Evolutionary conservation across 176 grass and related monocot genomes (phyloP), one percentile per base, ranked within the genome.

Genomic region (Lolium rigidum): DNA sequence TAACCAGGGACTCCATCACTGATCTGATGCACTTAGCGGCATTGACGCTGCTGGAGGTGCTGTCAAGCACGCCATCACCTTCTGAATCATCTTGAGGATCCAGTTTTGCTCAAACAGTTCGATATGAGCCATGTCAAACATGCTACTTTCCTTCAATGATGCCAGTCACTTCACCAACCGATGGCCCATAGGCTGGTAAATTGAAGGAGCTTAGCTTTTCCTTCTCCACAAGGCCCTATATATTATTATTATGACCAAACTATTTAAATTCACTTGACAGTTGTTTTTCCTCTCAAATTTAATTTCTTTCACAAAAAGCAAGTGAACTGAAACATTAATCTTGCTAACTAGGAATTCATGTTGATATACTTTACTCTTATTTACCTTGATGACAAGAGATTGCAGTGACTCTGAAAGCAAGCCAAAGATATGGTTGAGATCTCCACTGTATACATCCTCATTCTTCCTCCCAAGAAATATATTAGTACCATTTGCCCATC

Each of bases 401-500:
- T 90, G 58, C 8, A 88, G 55, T 0, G 88, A 90, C 25, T 83
- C 52, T 16, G 78, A 47, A 78, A 92, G 91, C 47, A 90, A 20
- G 4, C 67, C 74, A 5, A 17, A 67, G 70, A 70, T 50, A 63
- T 61, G 21, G 20, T 59, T 83, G 4, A 76, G 18, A 39, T 83
- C 61, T 77, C 74, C 57, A 12, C 2, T 57, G 9, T 35, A 17
- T 2, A 80, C 64, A 15, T 82, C 14, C 10, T 59, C 43, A 3
- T 83, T 43, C 54, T 86, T 88, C n/a, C 93, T 90, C 35, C 85
- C 90, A 3, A 80, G 4, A 52, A 90, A 81, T 41, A 82, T 28
- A n/a, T 60, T 10, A 95, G 35, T 35, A 92, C 47, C 90, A 95
- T 92, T 31, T 52, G 70, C 1, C 93, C 93, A 2, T 61, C 82